Evolutionary conservation across 2,329 filamentous ascomycete species (phyloP).

Genomic region (Didymella sp.): DNA sequence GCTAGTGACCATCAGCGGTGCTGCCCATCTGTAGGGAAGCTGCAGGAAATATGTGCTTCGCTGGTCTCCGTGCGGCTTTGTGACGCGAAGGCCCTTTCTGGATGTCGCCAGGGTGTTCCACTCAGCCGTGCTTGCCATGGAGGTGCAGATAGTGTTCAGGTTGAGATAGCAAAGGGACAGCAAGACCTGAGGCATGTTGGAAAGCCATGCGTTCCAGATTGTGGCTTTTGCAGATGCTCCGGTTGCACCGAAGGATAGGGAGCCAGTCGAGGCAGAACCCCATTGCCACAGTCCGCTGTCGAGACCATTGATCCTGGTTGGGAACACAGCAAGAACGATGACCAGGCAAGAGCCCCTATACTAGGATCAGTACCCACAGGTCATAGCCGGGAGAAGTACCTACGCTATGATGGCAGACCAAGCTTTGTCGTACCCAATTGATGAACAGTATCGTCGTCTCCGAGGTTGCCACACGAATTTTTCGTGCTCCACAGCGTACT

Average conservation of each 20-base stretch:
- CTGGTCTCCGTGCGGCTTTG: conserved; percentile 40
- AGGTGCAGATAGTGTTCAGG: conserved; percentile 56
- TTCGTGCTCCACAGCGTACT: neutral
- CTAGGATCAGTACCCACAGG: neutral
- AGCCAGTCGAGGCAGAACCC: neutral
- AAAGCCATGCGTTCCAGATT: conserved; percentile 44
- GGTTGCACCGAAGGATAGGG: neutral
- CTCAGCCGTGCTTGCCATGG: conserved; percentile 56
- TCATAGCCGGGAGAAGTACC: too few species aligned
- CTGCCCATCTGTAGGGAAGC: conserved; percentile 47
- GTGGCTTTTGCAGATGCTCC: neutral
- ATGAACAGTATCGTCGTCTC: neutral
- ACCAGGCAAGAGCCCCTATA: neutral
- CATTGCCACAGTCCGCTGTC: neutral
- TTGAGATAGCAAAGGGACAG: conserved; percentile 56
- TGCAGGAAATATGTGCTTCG: conserved; percentile 52
- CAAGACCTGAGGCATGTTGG: conserved; percentile 58
- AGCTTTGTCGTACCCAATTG: neutral
- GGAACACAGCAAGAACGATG: neutral
- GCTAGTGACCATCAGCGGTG: conserved; percentile 46
- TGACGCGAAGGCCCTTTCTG: conserved; percentile 49
- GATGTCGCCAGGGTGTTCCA: conserved; percentile 51
- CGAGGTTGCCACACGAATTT: neutral
- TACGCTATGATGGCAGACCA: neutral
- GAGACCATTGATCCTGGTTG: neutral